Evolutionary conservation across 1,284 basidiomycete species (phyloP), one percentile per base, ranked within the genome.

Genomic region (Tilletiaria anomala): DNA sequence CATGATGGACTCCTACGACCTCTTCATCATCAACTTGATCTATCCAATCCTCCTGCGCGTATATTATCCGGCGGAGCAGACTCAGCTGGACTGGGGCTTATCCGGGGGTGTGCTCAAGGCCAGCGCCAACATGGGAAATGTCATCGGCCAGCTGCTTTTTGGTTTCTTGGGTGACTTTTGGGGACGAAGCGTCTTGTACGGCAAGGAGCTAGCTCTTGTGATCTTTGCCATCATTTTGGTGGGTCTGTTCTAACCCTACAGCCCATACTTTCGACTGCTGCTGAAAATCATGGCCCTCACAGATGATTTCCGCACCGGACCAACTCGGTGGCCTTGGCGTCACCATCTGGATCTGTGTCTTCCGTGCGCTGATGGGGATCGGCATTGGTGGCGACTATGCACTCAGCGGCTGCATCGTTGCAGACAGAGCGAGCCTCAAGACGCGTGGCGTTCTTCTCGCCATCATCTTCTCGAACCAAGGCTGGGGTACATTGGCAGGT

Each of bases 381-480:
- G 52, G 48, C 8, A 78, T 83, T 2, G 82, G 82, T 17, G 82
- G 82, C 20, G 82, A 84, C 65, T 83, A 83, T 58, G 80, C 81
- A 5, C 78, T 82, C 4, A 42, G 39, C 17, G 34, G 22, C 11
- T 12, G 23, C 20, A 37, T 37, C 22, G 36, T 37, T 16, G 48
- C 57, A n/a, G 58, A 61, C 48, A 54, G 58, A 21, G 43, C 54
- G 16, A 43, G 45, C 39, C 43, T 54, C 42, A 47, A 48, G 42
- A 59, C 57, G 45, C 51, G 58, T 40, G 58, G 58, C 36, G 44
- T 51, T 43, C 39, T 61, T 6, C 50, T 61, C 36, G 41, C 49
- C 32, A 50, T 69, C 47, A 70, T 72, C 48, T 72, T 72, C 58
- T 70, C 69, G 37, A 68, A 68, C 32, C 49, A 54, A 43, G 53